A percentile compares a stretch with the other conserved stretches of the same genome.
These are phyloP conservation scores for Taphrina betulina DNA, from an alignment of 1,139 yeast species.

Conservation along the genomic window DNA sequence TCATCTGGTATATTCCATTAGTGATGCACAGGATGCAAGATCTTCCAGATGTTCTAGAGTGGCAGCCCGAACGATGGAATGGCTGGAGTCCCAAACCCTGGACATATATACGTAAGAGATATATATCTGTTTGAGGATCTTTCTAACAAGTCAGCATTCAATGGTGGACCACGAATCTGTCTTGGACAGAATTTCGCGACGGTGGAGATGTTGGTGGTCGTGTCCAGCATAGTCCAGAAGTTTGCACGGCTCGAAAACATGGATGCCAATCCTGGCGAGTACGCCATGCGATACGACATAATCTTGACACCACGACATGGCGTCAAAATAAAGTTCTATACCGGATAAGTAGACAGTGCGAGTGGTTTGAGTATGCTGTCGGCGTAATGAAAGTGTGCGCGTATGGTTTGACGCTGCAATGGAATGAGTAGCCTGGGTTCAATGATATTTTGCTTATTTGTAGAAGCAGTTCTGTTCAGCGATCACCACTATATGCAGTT, in stretches of 20 bases:
- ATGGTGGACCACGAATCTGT: constrained; percentile 63
- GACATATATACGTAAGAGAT: constrained; percentile 37
- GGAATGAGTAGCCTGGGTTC: too few relatives aligned
- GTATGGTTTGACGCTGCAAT: too few relatives aligned
- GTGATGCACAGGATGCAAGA: constrained; percentile 51
- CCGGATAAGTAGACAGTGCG: background rate
- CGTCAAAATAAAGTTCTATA: constrained; percentile 2
- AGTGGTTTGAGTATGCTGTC: background rate
- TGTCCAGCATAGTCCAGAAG: constrained; percentile 49
- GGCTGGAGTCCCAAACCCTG: constrained; percentile 36
- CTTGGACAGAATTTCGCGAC: constrained; percentile 61
- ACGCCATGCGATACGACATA: constrained; percentile 16
- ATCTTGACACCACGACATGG: constrained; percentile 21
- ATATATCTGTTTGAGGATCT: constrained; percentile 38
- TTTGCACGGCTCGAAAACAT: constrained; percentile 35
- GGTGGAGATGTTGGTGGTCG: constrained; percentile 55
- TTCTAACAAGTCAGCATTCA: constrained; percentile 38
- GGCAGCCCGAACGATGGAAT: constrained; percentile 56
- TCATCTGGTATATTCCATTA: constrained; percentile 51
- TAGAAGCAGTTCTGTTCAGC: too few relatives aligned
- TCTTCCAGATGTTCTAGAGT: constrained; percentile 53
- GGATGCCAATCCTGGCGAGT: background rate
- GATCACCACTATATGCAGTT: too few relatives aligned
- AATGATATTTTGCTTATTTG: too few relatives aligned
- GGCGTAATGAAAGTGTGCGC: too few relatives aligned